Evolutionary conservation across 2,329 filamentous ascomycete genomes (phyloP), one percentile per base, ranked within the genome.

Genomic region (Emergomyces orientalis): DNA sequence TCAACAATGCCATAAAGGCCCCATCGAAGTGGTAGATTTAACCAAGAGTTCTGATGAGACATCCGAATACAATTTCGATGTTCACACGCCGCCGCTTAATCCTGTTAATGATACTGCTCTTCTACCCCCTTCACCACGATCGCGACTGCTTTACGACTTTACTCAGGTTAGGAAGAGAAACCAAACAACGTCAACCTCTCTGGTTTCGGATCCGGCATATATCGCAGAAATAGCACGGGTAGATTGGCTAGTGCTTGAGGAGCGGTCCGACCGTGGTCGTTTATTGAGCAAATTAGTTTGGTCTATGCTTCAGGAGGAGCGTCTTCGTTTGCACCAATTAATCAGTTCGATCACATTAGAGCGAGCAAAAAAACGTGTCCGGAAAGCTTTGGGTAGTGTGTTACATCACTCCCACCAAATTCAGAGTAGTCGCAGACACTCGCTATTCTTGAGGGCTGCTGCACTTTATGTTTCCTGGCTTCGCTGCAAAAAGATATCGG

Each of bases 81-180:
- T 77, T 7, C 67, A 69, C 30, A 77, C 75, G 0, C 75, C 75
- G 7, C 72, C 73, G 34, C 62, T 77, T 8, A 75, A 76, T 65
- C 70, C 73, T 2, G 62, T 68, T 39, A 56, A 63, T 43, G 49
- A 47, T 49, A 37, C 43, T 19, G n/a, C 25, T 13, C 14, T 39
- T 41, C 30, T 14, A 1, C 34, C 34, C 22, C 54, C 22, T 19
- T 57, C 54, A 17, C 54, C 54, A 2, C 57, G 57, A 32, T 32
- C 37, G 41, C 25, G 19, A 32, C 17, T 59, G 43, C 57, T 59
- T 59, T 22, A 47, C 2, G 63, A 63, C 25, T 41, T 14, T 27
- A 57, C 34, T 27, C 47, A 43, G 8, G 32, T 22, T n/a, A 30
- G n/a, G 43, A 61, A 43, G 19, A 22, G n/a, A 6, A 63, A 60